phyloP scores from a whole-genome alignment of 2,329 filamentous ascomycete species.

The Trichoderma asperellum region DNA sequence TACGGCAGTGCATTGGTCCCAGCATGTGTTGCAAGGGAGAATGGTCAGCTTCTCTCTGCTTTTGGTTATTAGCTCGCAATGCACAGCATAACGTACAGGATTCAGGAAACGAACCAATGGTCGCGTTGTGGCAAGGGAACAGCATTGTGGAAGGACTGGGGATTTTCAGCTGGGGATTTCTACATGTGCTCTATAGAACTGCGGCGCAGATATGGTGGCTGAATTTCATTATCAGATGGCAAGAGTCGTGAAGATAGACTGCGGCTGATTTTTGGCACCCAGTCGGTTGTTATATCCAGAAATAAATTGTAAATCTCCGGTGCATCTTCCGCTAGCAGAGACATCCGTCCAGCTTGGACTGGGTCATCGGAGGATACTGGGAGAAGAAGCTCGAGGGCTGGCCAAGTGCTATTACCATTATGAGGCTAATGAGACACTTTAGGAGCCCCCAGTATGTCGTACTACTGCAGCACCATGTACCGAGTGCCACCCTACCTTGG shows the following conservation, averaged over 20 bases:
- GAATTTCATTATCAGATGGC: not conserved
- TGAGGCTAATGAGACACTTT: not conserved
- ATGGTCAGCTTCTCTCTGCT: constrained; percentile 4
- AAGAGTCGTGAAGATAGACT: not conserved
- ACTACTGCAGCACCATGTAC: not conserved
- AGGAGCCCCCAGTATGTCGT: not conserved
- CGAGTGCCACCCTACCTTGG: not conserved
- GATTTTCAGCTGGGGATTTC: not conserved
- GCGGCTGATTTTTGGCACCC: not conserved
- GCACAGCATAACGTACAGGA: not conserved
- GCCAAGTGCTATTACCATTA: not conserved
- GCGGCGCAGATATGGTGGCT: not conserved
- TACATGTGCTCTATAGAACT: not conserved
- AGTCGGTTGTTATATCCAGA: not conserved
- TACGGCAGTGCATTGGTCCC: not conserved
- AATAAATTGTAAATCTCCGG: constrained; percentile 16
- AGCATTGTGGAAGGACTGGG: not conserved
- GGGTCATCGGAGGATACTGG: not conserved
- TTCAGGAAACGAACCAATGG: constrained; percentile 7
- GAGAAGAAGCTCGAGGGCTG: not conserved
- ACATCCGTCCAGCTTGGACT: not conserved
- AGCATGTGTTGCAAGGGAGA: constrained; percentile 11
- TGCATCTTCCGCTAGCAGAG: not conserved
- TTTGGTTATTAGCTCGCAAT: not conserved
- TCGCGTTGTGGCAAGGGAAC: not conserved